Percentiles rank a stretch among this genome's conserved stretches.
Conservation (phyloP, 1,284 basidiomycete species). For the Amylostereum areolatum region DNA sequence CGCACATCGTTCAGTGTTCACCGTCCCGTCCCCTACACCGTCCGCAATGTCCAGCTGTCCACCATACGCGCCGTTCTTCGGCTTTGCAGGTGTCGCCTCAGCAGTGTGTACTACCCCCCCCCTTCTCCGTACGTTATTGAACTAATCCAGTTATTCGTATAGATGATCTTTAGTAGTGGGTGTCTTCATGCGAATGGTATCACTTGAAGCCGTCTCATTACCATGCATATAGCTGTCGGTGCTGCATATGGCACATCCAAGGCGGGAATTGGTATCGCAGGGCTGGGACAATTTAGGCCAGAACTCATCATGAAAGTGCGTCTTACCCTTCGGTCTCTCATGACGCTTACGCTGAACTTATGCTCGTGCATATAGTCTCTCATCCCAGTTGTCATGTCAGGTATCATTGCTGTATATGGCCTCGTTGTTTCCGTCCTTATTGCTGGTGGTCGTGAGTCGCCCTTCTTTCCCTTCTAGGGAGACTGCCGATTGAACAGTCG, state of each 20-base stretch:
- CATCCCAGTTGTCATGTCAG: constrained; percentile 87
- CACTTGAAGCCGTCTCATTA: constrained; percentile 4
- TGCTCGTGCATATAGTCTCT: constrained; percentile 52
- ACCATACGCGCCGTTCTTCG: constrained; percentile 82
- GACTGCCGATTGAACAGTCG: background rate
- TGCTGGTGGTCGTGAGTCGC: constrained; percentile 47
- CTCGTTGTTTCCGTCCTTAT: constrained; percentile 69
- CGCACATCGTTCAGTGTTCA: too few relatives aligned
- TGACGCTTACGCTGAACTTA: constrained; percentile 1
- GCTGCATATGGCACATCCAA: constrained; percentile 98
- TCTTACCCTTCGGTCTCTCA: constrained; percentile 7
- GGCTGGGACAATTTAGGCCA: constrained; percentile 89
- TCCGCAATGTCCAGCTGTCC: constrained; percentile 48
- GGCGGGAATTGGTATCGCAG: constrained; percentile 96
- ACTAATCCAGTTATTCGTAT: constrained; percentile 1
- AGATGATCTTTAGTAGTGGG: constrained; percentile 89
- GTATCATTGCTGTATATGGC: constrained; percentile 69
- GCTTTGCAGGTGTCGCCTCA: constrained; percentile 78
- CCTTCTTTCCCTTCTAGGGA: background rate
- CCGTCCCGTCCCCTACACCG: too few relatives aligned
- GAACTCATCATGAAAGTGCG: constrained; percentile 97
- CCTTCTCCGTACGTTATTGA: constrained; percentile 1
- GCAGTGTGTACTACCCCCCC: constrained; percentile 47
- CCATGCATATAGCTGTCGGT: constrained; percentile 66
- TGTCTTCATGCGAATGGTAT: constrained; percentile 10